phyloP scores from a whole-genome alignment of 169 alveolate genomes.

The Theileria equi region DNA sequence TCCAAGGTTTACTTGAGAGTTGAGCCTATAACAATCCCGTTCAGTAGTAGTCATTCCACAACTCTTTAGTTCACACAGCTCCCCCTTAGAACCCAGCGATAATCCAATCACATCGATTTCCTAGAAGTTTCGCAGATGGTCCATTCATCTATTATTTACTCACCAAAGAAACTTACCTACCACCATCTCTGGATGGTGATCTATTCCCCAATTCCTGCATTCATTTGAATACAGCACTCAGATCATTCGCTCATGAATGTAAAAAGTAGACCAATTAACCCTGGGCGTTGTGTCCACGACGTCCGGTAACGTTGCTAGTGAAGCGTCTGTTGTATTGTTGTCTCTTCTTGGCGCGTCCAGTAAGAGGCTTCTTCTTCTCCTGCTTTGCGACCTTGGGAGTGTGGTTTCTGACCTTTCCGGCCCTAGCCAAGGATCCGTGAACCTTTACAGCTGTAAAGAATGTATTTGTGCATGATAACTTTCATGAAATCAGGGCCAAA shows the following conservation, averaged over 20 bases:
- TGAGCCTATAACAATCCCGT: too few relatives aligned
- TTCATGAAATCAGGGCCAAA: too few relatives aligned
- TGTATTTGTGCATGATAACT: too few relatives aligned
- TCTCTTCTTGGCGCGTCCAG: slow-evolving; percentile 98
- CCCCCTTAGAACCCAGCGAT: too few relatives aligned
- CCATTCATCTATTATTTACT: too few relatives aligned
- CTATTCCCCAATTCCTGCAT: neutral
- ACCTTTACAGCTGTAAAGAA: slow-evolving; percentile 82
- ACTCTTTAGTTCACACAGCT: too few relatives aligned
- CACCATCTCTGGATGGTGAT: neutral
- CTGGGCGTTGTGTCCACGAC: slow-evolving; percentile 82
- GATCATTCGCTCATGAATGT: neutral
- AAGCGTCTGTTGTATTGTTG: slow-evolving; percentile 93
- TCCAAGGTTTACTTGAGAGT: too few relatives aligned
- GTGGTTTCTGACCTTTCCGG: slow-evolving; percentile 98
- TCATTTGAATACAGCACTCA: neutral
- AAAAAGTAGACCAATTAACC: slow-evolving; percentile 1
- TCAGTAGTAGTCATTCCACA: too few relatives aligned
- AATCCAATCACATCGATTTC: too few relatives aligned
- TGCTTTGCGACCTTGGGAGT: slow-evolving; percentile 95
- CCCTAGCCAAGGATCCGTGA: slow-evolving; percentile 98
- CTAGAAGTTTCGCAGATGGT: too few relatives aligned
- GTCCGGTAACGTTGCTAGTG: slow-evolving; percentile 82
- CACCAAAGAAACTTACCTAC: too few relatives aligned
- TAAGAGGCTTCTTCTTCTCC: slow-evolving; percentile 91